Conservation (phyloP, 225 moss, liverwort and hornwort species). For the Polytrichum formosum region DNA sequence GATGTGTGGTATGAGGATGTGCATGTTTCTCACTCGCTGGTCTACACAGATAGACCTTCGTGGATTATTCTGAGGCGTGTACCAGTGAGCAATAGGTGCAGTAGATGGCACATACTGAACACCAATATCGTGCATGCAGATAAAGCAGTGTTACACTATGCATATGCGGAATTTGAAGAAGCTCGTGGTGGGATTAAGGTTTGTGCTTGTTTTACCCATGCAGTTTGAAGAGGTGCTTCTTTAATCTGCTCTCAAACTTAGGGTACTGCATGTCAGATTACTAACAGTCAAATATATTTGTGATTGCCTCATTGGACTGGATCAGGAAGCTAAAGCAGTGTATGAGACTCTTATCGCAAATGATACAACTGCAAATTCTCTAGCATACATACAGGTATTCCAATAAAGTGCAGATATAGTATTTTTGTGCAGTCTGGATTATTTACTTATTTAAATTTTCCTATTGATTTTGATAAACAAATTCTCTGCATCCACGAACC, state of each 20-base stretch:
- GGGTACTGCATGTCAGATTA: too few species aligned
- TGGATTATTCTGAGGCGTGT: too few species aligned
- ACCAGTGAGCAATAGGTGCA: not conserved
- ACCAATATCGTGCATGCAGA: conserved; percentile 36
- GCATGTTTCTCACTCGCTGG: too few species aligned
- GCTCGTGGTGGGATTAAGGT: conserved; percentile 86
- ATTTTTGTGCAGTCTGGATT: too few species aligned
- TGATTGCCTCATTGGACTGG: conserved; percentile 15
- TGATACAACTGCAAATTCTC: conserved; percentile 67
- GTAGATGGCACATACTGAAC: not conserved
- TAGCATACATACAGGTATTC: conserved; percentile 89
- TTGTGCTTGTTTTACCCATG: conserved; percentile 7
- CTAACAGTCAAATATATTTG: too few species aligned
- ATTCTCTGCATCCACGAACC: too few species aligned
- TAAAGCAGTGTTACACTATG: conserved; percentile 81
- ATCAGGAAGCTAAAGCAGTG: conserved; percentile 81
- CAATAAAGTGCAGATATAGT: not conserved
- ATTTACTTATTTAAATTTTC: too few species aligned
- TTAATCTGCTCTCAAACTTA: too few species aligned
- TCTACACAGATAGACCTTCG: too few species aligned
- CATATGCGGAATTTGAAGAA: conserved; percentile 97
- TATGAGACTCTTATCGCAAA: conserved; percentile 80
- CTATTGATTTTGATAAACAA: too few species aligned
- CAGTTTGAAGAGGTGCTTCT: not conserved
- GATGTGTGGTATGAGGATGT: too few species aligned